Base-by-base conservation (phyloP, 768 basidiomycete species). In the Tylopilus felleus region DNA sequence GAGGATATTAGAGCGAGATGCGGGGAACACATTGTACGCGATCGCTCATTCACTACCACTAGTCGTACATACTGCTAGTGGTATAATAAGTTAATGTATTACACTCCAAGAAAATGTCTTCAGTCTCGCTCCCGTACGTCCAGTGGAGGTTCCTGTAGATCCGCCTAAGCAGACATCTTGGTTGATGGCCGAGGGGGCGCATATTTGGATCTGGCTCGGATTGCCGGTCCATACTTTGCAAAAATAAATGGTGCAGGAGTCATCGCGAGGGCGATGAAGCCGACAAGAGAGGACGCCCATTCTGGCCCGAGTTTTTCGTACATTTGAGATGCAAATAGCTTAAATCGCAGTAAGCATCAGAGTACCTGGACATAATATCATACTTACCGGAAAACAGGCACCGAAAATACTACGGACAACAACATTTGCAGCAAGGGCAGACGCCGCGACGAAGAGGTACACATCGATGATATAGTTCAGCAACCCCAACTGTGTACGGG, bases 381-480 rank as follows among this genome's bases (percentile, higher is more conserved):
- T 35, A 36, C 55, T 9, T 39, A 52, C 53, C 21, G 79, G 81
- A 56, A 82, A 81, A 6, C 65, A 75, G 23, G 80, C 79, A 29
- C 81, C 84, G 46, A 77, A 79, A 9, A 78, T 55, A 58, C 80
- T 82, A 17, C 82, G 77, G 3, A 77, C 63, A 16, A 85, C 77
- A 0, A 80, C 82, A 48, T 64, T 80, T 3, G 76, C 74, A 2
- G 84, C 79, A 10, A 85, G 68, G 1, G 83, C 83, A 10, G 81
- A 81, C 1, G 84, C 82, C 8, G 83, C 77, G 5, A 77, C 72
- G 53, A 73, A 64, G 21, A 81, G 66, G 60, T 85, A 85, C 4
- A 79, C 74, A 65, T 85, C 85, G 39, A 86, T 78, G 33, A 84
- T 77, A 60, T 86, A 86, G 57, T 81, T 85, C 58, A 82, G 66